phyloP scores from a whole-genome alignment of 176 grass and related monocot species.

The Guadua angustifolia region DNA sequence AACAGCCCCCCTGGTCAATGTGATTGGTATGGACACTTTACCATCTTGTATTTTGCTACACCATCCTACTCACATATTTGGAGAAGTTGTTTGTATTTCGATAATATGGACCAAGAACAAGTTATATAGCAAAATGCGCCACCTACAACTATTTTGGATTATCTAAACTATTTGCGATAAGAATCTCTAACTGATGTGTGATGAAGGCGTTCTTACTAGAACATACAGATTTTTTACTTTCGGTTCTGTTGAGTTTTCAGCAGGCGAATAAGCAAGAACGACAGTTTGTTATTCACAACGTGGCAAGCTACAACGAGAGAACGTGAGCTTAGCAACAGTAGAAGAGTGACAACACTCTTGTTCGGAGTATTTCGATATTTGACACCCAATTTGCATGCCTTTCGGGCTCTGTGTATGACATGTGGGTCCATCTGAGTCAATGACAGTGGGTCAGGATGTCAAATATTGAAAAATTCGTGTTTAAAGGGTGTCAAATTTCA shows the following conservation, averaged over 20 bases:
- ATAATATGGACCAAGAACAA: neutral
- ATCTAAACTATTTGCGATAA: neutral
- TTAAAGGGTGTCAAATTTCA: too few species aligned
- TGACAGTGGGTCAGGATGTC: too few species aligned
- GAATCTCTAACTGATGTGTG: neutral
- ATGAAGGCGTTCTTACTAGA: neutral
- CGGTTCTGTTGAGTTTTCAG: neutral
- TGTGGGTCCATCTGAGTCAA: too few species aligned
- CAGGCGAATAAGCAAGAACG: neutral
- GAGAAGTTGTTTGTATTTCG: neutral
- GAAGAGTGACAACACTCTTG: neutral
- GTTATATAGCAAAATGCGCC: neutral
- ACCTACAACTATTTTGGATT: neutral
- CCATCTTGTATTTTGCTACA: neutral
- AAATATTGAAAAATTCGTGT: too few species aligned
- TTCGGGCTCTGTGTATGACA: too few species aligned
- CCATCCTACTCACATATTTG: neutral
- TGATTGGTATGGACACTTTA: neutral
- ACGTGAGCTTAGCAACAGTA: constrained; percentile 11
- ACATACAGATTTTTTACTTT: neutral
- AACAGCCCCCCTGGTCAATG: neutral
- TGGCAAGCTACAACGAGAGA: neutral
- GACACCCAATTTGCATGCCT: too few species aligned
- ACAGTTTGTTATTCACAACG: neutral
- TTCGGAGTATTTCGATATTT: too few species aligned